phyloP scores from a whole-genome alignment of 2,329 filamentous ascomycete genomes.

The Xylariomycetidae sp. region DNA sequence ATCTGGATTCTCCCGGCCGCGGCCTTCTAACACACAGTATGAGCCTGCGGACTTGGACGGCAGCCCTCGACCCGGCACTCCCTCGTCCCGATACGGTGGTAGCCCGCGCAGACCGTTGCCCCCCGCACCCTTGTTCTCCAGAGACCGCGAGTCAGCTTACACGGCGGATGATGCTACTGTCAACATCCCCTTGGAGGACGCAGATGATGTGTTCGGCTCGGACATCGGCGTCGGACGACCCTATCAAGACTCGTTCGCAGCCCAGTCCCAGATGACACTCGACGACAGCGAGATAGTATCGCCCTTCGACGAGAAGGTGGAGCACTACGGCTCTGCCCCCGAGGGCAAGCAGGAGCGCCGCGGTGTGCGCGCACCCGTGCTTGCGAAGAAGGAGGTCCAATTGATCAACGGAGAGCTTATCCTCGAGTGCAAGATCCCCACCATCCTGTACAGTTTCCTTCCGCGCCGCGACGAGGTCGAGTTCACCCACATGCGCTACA shows the following conservation, averaged over 20 bases:
- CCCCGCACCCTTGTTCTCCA: slow-evolving; percentile 77
- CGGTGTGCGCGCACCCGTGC: slow-evolving; percentile 80
- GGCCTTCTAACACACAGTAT: slow-evolving; percentile 65
- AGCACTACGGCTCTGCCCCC: slow-evolving; percentile 84
- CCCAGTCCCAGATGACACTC: slow-evolving; percentile 47
- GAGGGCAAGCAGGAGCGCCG: slow-evolving; percentile 80
- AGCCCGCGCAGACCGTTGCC: slow-evolving; percentile 83
- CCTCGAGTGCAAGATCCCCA: slow-evolving; percentile 97
- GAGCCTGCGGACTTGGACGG: slow-evolving; percentile 88
- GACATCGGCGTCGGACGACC: slow-evolving; percentile 50
- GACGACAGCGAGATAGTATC: slow-evolving; percentile 38
- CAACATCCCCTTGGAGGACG: slow-evolving; percentile 61
- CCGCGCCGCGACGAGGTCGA: slow-evolving; percentile 89
- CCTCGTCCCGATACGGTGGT: slow-evolving; percentile 80
- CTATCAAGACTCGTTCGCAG: slow-evolving; percentile 53
- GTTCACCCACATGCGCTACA: slow-evolving; percentile 96
- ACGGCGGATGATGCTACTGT: slow-evolving; percentile 65
- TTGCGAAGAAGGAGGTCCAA: slow-evolving; percentile 88
- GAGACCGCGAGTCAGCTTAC: slow-evolving; percentile 40
- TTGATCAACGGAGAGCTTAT: slow-evolving; percentile 97
- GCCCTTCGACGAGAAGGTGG: slow-evolving; percentile 50
- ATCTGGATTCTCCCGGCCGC: slow-evolving; percentile 63
- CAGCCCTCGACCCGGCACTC: slow-evolving; percentile 82
- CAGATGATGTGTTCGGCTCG: slow-evolving; percentile 68
- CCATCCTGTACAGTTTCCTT: slow-evolving; percentile 94